Conservation (phyloP, 164 flowering plant species). For the Tetracentron sinense region DNA sequence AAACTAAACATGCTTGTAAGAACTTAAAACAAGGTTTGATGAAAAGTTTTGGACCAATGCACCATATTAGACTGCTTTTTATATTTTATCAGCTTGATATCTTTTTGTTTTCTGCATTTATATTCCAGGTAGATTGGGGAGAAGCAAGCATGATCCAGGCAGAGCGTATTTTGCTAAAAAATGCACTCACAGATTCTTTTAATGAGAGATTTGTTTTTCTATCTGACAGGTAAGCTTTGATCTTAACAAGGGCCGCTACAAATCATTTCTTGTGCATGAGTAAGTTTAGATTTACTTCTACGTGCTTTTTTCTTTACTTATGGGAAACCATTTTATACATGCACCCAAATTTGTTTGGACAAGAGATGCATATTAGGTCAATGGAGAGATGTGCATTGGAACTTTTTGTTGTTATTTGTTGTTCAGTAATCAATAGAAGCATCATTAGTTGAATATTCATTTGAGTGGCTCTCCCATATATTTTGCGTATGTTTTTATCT, state of each 20-base stretch:
- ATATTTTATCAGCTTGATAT: neutral
- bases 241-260: neutral
- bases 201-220: constrained; percentile 83
- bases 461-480: too few relatives aligned
- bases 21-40: neutral
- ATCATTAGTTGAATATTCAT: too few relatives aligned
- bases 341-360: neutral
- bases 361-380: neutral
- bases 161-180: constrained; percentile 73
- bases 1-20: neutral
- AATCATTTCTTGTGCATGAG: neutral
- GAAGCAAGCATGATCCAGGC: constrained; percentile 93
- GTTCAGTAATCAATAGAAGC: neutral
- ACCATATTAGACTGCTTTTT: neutral
- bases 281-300: neutral
- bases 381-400: neutral
- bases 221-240: constrained; percentile 75
- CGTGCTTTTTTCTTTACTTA: neutral
- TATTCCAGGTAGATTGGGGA: constrained; percentile 96
- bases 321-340: neutral
- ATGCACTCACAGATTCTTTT: constrained; percentile 69
- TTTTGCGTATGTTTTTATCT: too few relatives aligned
- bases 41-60: neutral
- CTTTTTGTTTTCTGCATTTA: constrained; percentile 9
- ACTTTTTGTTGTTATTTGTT: neutral